phyloP scores from a whole-genome alignment of 495 filamentous ascomycete species.

The Bathelium albidoporum region DNA sequence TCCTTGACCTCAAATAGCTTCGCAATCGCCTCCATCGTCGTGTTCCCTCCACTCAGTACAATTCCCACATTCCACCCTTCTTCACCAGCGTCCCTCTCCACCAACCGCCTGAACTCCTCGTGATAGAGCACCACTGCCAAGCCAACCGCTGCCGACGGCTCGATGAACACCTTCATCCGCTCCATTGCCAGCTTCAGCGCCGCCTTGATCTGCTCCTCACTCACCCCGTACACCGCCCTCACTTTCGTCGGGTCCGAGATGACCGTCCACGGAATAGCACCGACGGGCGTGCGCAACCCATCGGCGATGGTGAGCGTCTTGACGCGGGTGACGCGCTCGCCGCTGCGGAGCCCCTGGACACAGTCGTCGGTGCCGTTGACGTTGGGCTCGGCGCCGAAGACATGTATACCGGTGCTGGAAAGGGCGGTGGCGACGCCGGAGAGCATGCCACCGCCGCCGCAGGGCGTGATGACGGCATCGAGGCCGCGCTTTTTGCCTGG shows the following conservation, averaged over 20 bases:
- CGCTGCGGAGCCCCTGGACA: constrained; percentile 51
- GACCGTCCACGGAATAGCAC: constrained; percentile 65
- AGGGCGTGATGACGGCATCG: constrained; percentile 74
- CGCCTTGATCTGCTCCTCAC: constrained; percentile 69
- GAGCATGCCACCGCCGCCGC: constrained; percentile 83
- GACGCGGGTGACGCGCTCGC: constrained; percentile 53
- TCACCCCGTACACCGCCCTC: constrained; percentile 62
- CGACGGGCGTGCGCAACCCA: constrained; percentile 78
- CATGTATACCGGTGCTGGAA: constrained; percentile 16
- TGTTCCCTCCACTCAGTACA: constrained; percentile 86
- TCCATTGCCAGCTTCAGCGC: constrained; percentile 75
- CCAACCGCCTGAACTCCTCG: constrained; percentile 65
- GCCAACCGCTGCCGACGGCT: constrained; percentile 80
- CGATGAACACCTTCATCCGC: constrained; percentile 83
- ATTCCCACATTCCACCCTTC: constrained; percentile 80
- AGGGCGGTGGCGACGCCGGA: constrained; percentile 47
- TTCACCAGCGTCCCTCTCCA: constrained; percentile 59
- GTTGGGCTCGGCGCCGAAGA: constrained; percentile 74
- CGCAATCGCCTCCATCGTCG: constrained; percentile 65
- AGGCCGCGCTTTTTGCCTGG: constrained; percentile 31
- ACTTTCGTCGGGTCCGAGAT: constrained; percentile 67
- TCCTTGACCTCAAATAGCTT: constrained; percentile 44
- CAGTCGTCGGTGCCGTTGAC: constrained; percentile 81
- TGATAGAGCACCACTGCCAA: constrained; percentile 75
- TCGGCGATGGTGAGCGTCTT: constrained; percentile 78